Conservation (phyloP, 768 basidiomycete species). For the Naganishia kalamii region DNA sequence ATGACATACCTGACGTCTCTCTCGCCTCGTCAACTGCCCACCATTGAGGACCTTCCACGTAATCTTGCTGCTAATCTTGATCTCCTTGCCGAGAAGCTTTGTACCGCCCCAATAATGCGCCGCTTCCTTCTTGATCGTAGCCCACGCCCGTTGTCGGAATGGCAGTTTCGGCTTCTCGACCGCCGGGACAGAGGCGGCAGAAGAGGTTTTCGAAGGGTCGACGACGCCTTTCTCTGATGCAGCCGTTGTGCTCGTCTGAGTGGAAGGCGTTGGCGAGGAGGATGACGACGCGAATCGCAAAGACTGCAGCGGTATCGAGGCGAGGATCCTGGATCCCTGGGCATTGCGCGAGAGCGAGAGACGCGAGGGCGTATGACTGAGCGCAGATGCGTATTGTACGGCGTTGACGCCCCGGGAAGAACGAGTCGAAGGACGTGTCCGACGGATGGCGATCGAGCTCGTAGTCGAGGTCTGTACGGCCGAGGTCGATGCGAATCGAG, state of each 20-base stretch:
- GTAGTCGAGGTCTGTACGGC: neutral
- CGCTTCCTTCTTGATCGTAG: constrained; percentile 89
- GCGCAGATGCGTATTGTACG: neutral
- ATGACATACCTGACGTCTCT: constrained; percentile 72
- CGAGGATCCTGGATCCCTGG: neutral
- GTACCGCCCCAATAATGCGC: constrained; percentile 95
- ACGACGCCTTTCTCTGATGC: neutral
- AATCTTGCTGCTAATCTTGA: constrained; percentile 77
- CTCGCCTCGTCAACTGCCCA: constrained; percentile 80
- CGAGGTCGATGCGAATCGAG: neutral
- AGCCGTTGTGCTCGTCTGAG: neutral
- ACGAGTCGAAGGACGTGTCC: neutral
- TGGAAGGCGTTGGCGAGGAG: constrained; percentile 11
- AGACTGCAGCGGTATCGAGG: constrained; percentile 18
- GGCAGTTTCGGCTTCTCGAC: constrained; percentile 31
- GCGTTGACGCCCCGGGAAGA: neutral
- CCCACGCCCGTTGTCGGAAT: constrained; percentile 62
- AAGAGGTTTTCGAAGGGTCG: constrained; percentile 4
- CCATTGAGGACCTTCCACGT: constrained; percentile 91
- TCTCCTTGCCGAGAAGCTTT: constrained; percentile 88
- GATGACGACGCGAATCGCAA: constrained; percentile 19
- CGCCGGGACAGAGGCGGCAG: neutral
- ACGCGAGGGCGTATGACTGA: neutral
- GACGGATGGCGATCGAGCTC: neutral
- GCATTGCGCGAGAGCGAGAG: neutral